Percentiles rank a stretch among this genome's conserved stretches.
phyloP scores from a whole-genome alignment of 192 early-diverging fungal genomes.

The Backusella parvicylindrica region DNA sequence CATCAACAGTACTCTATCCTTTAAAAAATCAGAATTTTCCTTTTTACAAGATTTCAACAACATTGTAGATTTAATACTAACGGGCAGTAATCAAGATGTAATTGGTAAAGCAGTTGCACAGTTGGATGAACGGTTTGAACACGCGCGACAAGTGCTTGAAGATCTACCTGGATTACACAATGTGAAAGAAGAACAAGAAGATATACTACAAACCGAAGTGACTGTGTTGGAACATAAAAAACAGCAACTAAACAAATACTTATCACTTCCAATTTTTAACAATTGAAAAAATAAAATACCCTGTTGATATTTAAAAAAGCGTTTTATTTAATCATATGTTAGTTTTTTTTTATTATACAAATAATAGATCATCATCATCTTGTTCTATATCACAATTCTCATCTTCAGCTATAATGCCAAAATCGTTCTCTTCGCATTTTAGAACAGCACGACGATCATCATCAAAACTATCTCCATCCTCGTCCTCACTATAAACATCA shows the following conservation, averaged over 20 bases:
- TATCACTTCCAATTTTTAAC: conserved; percentile 5
- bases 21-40: conserved; percentile 27
- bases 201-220: conserved; percentile 21
- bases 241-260: conserved; percentile 21
- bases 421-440: background rate
- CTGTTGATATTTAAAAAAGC: background rate
- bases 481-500: background rate
- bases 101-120: conserved; percentile 32
- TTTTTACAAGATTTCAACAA: conserved; percentile 25
- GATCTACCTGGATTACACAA: conserved; percentile 34
- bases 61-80: conserved; percentile 23
- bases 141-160: conserved; percentile 22
- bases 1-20: background rate
- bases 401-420: background rate
- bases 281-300: background rate
- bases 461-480: background rate
- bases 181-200: conserved; percentile 27
- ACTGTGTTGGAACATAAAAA: conserved; percentile 13
- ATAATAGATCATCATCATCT: background rate
- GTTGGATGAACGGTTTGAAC: conserved; percentile 26
- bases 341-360: background rate
- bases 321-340: background rate
- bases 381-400: background rate
- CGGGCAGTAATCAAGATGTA: conserved; percentile 18
- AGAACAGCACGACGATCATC: background rate